These are phyloP conservation scores for Kwoniella dendrophila DNA, from an alignment of 768 basidiomycete species.

Conservation along the genomic window DNA sequence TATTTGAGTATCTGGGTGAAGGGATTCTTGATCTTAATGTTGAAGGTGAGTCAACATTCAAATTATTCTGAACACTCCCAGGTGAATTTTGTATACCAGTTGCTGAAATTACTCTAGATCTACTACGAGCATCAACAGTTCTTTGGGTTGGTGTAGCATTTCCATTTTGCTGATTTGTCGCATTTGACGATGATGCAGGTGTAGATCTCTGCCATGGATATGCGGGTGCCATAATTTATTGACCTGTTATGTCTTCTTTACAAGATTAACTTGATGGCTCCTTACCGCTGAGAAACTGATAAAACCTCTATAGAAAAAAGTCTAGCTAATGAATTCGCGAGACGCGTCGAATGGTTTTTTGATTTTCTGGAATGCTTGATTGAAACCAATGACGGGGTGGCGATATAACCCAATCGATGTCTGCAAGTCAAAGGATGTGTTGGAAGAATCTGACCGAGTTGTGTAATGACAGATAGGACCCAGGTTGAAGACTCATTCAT, in stretches of 20 bases:
- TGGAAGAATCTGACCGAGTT: too few relatives aligned
- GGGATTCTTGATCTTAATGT: conserved; percentile 13
- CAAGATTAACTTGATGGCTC: neutral
- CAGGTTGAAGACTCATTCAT: too few relatives aligned
- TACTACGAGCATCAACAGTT: conserved; percentile 5
- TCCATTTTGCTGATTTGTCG: conserved; percentile 3
- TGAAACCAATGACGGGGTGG: too few relatives aligned
- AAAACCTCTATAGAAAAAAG: too few relatives aligned
- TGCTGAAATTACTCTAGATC: conserved; percentile 17
- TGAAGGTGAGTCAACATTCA: conserved; percentile 20
- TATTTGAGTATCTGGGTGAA: conserved; percentile 17
- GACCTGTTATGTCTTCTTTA: neutral
- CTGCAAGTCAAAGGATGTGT: too few relatives aligned
- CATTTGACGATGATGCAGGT: conserved; percentile 18
- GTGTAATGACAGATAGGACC: too few relatives aligned
- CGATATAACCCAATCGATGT: too few relatives aligned
- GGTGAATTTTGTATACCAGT: conserved; percentile 6
- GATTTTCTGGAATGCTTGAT: too few relatives aligned
- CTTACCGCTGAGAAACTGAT: too few relatives aligned
- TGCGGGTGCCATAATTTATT: conserved; percentile 16
- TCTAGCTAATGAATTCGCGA: too few relatives aligned
- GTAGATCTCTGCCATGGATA: conserved; percentile 17
- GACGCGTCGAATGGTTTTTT: too few relatives aligned
- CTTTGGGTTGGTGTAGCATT: conserved; percentile 17
- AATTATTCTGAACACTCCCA: neutral